Evolutionary conservation across 352 stramenopile genomes (phyloP).

Genomic region (Globisporangium abappressorium): DNA sequence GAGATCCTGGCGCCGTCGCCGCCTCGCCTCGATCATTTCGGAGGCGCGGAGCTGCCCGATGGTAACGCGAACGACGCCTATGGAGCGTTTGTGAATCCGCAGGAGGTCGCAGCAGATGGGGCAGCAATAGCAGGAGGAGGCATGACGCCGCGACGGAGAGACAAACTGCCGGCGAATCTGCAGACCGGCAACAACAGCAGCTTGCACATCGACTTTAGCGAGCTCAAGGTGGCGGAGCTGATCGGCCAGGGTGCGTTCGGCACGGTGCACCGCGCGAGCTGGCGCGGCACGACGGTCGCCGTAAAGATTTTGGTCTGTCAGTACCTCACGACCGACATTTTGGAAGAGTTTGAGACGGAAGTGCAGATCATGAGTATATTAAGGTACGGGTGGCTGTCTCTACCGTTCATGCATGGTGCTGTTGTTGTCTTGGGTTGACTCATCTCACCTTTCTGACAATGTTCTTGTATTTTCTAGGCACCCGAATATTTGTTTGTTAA

Average conservation of each 20-base stretch:
- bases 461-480: slow-evolving; percentile 37
- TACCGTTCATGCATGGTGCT: background rate
- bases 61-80: slow-evolving; percentile 15
- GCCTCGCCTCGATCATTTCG: slow-evolving; percentile 20
- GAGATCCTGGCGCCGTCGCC: slow-evolving; percentile 16
- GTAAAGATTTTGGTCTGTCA: slow-evolving; percentile 87
- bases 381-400: slow-evolving; percentile 33
- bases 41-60: slow-evolving; percentile 17
- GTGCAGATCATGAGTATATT: slow-evolving; percentile 90
- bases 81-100: slow-evolving; percentile 6
- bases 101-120: background rate
- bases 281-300: slow-evolving; percentile 70
- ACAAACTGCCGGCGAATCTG: slow-evolving; percentile 50
- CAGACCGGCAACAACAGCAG: slow-evolving; percentile 70
- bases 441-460: background rate
- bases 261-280: slow-evolving; percentile 71
- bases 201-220: slow-evolving; percentile 78
- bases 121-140: slow-evolving; percentile 15
- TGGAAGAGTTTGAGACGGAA: slow-evolving; percentile 86
- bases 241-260: slow-evolving; percentile 86
- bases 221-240: slow-evolving; percentile 76
- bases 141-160: slow-evolving; percentile 32
- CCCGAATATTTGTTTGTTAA: slow-evolving; percentile 84
- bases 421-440: background rate
- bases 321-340: slow-evolving; percentile 76